Evolutionary conservation across 805 yeast genomes (phyloP), one percentile per base, ranked within the genome.

Genomic region (Metschnikowia matae): DNA sequence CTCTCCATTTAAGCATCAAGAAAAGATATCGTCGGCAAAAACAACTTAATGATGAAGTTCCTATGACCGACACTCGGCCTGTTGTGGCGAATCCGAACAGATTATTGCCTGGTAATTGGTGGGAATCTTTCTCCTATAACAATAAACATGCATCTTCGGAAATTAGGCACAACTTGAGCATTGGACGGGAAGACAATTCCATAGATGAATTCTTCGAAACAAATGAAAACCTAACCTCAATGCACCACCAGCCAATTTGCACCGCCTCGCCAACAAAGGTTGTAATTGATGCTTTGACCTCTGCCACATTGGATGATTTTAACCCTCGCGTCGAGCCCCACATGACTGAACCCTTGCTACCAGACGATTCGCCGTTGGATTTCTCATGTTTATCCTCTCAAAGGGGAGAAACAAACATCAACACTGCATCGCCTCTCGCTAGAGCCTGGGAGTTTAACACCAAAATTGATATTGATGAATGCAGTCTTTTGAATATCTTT

Each of bases 401-500:
- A 37, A 41, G 44, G 31, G 56, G 56, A 15, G 33, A 38, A 23
- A 48, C 54, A 18, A 55, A 50, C 26, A 38, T 48, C 20, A 41
- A 34, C 10, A 40, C 55, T n/a, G 55, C 58, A 3, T 50, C 57
- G 2, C 60, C 60, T 7, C 42, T 56, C 18, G 60, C 59, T n/a
- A 40, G 54, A 8, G 54, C 51, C 1, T 48, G 55, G 50, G 58
- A 53, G 18, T 52, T 51, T 42, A 44, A 46, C 18, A 33, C 53
- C 13, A 46, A 29, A 4, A 43, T 52, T 10, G 51, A 51, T 21
- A 23, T 35, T 17, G 52, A 55, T 32, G 61, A 57, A 48, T 43
- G 51, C 38, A 50, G 53, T 4, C 45, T 57, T 13, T 43, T 57
- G 44, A 51, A 55, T 20, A 54, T 57, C 21, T 50, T 55, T 40